These are phyloP conservation scores for Glycine latifolia DNA, from an alignment of 306 rosid genomes.

Conservation along the genomic window DNA sequence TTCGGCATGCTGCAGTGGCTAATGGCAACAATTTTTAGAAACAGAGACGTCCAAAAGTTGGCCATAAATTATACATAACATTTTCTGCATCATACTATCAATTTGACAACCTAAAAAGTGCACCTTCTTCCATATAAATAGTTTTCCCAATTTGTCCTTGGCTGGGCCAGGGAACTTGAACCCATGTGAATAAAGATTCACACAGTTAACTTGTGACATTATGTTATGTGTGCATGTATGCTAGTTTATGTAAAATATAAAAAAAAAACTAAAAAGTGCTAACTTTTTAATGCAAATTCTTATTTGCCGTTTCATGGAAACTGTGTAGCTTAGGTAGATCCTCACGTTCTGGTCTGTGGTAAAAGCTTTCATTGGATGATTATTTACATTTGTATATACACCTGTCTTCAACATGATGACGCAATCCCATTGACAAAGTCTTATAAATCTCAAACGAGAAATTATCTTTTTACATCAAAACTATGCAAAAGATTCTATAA, in stretches of 20 bases:
- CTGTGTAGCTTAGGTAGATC: neutral
- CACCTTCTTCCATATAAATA: neutral
- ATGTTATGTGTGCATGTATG: neutral
- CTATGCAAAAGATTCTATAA: too few relatives aligned
- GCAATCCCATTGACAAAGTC: too few relatives aligned
- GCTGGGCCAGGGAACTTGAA: constrained; percentile 28
- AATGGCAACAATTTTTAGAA: constrained; percentile 31
- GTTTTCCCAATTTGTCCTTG: constrained; percentile 15
- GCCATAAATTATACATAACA: constrained; percentile 31
- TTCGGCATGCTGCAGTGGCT: constrained; percentile 24
- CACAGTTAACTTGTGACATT: neutral
- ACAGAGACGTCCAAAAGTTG: constrained; percentile 18
- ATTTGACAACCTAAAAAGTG: constrained; percentile 36
- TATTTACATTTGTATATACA: neutral
- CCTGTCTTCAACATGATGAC: too few relatives aligned
- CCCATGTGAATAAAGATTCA: constrained; percentile 43
- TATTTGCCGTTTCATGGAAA: neutral
- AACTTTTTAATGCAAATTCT: neutral
- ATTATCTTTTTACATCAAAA: too few relatives aligned
- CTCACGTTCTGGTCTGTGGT: neutral
- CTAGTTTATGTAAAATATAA: neutral
- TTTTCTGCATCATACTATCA: constrained; percentile 32
- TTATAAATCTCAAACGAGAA: too few relatives aligned
- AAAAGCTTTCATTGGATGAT: constrained; percentile 14
- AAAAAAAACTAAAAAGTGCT: too few relatives aligned